These are phyloP conservation scores for Colletotrichum magnum DNA, from an alignment of 2,329 filamentous ascomycete species.

Conservation along the genomic window DNA sequence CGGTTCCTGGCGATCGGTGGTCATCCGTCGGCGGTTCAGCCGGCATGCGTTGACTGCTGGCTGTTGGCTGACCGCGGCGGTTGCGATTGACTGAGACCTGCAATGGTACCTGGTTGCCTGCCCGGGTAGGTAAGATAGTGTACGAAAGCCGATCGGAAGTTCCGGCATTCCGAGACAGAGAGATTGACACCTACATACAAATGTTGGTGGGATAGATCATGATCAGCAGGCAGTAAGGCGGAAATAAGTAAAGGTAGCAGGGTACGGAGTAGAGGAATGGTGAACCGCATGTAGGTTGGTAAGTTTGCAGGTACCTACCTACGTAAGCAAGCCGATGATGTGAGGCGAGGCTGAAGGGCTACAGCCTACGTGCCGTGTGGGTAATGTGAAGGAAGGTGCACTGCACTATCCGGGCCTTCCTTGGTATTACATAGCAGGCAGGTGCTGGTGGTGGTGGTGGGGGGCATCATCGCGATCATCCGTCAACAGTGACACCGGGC, in stretches of 20 bases:
- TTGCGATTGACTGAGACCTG: conserved; percentile 20
- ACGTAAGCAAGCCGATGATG: too few species aligned
- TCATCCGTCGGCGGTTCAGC: not conserved
- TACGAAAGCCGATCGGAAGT: conserved; percentile 28
- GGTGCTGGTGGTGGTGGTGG: too few species aligned
- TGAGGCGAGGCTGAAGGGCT: too few species aligned
- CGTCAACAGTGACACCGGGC: too few species aligned
- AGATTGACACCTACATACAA: not conserved
- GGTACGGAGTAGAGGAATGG: too few species aligned
- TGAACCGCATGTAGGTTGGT: too few species aligned
- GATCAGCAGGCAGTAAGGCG: conserved; percentile 8
- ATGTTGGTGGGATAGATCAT: conserved; percentile 10
- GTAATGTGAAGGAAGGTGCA: too few species aligned
- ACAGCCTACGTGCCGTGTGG: too few species aligned
- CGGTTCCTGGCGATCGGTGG: conserved; percentile 25
- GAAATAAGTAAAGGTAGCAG: not conserved
- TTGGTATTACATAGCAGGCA: too few species aligned
- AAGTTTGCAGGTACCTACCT: too few species aligned
- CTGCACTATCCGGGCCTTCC: too few species aligned
- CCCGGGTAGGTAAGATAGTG: not conserved
- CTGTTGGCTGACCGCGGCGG: not conserved
- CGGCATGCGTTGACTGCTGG: not conserved
- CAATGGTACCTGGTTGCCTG: not conserved
- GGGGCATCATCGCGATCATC: too few species aligned
- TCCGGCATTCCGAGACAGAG: conserved; percentile 29